phyloP scores from a whole-genome alignment of 345 rosid genomes.

The Trapa bicornis region DNA sequence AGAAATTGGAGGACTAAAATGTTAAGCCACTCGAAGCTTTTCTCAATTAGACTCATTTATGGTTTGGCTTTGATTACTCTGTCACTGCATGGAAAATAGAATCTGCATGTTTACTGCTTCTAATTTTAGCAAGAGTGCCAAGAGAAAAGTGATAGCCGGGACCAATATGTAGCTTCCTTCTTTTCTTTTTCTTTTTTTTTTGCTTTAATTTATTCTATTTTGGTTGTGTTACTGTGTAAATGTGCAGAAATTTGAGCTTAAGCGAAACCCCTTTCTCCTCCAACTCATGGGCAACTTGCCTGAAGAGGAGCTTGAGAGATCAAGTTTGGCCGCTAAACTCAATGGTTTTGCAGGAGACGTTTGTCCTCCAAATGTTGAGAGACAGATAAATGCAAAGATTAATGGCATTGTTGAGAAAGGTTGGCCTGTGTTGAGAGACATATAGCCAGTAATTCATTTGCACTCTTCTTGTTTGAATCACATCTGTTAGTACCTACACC shows the following conservation, averaged over 20 bases:
- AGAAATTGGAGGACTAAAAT: no score
- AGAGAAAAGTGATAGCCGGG: neutral
- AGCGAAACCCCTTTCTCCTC: conserved; percentile 59
- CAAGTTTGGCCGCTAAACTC: conserved; percentile 58
- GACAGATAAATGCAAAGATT: conserved; percentile 46
- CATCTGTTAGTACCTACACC: no score
- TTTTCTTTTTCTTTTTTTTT: neutral
- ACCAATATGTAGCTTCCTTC: neutral
- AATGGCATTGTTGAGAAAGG: conserved; percentile 61
- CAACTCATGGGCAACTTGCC: conserved; percentile 75
- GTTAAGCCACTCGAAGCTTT: neutral
- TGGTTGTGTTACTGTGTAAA: neutral
- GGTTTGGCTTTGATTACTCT: neutral
- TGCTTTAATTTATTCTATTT: neutral
- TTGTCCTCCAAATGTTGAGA: conserved; percentile 52
- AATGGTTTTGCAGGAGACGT: conserved; percentile 79
- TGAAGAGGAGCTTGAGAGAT: conserved; percentile 71
- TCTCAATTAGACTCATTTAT: neutral
- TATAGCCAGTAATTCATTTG: conserved; percentile 14
- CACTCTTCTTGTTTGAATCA: neutral
- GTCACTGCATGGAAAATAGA: neutral
- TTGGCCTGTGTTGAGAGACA: conserved; percentile 67
- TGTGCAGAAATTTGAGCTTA: conserved; percentile 87
- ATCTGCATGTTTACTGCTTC: neutral
- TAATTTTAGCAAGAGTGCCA: neutral